Conservation (phyloP, 139 green algal genomes). For the Micractinium conductrix region DNA sequence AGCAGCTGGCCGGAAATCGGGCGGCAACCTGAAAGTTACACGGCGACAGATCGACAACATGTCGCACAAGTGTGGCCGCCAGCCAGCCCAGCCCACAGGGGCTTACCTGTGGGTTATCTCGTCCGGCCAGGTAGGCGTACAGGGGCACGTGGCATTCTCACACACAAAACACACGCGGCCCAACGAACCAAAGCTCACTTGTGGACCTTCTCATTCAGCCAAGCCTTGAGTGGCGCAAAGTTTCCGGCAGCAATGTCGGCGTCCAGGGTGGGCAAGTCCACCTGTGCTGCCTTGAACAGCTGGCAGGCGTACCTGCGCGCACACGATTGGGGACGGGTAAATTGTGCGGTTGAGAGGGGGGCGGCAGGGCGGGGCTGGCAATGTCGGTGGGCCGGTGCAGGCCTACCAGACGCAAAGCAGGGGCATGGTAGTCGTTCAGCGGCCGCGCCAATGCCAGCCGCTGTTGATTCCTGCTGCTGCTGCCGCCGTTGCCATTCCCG, state of each 20-base stretch:
- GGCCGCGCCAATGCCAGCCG: too few relatives aligned
- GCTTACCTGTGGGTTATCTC: neutral
- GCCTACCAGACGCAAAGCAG: too few relatives aligned
- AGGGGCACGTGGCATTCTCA: too few relatives aligned
- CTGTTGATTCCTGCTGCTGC: too few relatives aligned
- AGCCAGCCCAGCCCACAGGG: too few relatives aligned
- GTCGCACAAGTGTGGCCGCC: neutral
- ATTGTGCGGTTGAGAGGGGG: too few relatives aligned
- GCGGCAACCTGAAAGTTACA: too few relatives aligned
- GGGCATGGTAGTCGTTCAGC: too few relatives aligned
- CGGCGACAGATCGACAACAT: neutral
- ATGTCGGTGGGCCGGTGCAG: neutral
- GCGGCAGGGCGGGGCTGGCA: neutral
- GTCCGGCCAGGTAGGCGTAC: too few relatives aligned
- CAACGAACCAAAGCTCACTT: neutral
- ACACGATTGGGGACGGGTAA: too few relatives aligned
- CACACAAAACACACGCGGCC: neutral
- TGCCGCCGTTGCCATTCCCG: too few relatives aligned
- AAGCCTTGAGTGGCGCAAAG: conserved; percentile 77
- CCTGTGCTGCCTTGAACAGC: conserved; percentile 62
- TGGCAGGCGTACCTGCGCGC: conserved; percentile 73
- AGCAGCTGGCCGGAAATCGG: too few relatives aligned
- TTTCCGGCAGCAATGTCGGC: conserved; percentile 73
- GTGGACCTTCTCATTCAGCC: conserved; percentile 89
- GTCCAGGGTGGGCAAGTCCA: conserved; percentile 72